Evolutionary conservation across 257 asterid genomes (phyloP).

Genomic region (Anisodus acutangulus): DNA sequence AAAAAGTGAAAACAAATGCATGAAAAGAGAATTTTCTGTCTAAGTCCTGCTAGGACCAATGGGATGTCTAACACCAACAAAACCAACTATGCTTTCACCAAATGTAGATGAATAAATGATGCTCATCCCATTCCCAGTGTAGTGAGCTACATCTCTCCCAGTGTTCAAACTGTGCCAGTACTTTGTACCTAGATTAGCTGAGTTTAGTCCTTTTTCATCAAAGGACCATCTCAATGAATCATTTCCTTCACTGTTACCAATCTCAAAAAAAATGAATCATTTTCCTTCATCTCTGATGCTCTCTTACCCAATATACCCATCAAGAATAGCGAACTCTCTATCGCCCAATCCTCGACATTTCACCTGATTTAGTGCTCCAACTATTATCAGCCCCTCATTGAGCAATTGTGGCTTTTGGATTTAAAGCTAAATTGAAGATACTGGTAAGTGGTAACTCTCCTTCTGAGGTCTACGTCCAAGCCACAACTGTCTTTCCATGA

Average conservation of each 20-base stretch:
- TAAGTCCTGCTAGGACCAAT: neutral
- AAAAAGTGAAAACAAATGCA: constrained; percentile 22
- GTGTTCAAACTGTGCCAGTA: constrained; percentile 6
- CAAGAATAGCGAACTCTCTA: neutral
- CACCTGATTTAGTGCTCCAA: neutral
- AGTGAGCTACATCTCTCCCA: neutral
- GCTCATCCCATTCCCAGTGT: neutral
- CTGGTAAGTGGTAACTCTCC: neutral
- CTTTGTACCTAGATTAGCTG: neutral
- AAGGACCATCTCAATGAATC: neutral
- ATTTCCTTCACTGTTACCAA: neutral
- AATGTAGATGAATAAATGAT: neutral
- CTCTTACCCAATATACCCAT: neutral
- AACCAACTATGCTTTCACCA: constrained; percentile 12
- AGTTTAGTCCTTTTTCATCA: neutral
- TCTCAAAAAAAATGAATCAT: no score
- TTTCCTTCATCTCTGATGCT: neutral
- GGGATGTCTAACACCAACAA: neutral
- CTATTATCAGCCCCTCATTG: neutral
- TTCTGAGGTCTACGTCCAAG: neutral
- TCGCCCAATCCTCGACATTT: neutral
- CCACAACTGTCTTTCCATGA: no score
- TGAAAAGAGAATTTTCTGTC: constrained; percentile 2
- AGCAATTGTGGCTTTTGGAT: neutral
- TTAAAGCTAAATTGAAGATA: constrained; percentile 1